Evolutionary conservation across 495 filamentous ascomycete genomes (phyloP).

Genomic region (Penicillium taxi): DNA sequence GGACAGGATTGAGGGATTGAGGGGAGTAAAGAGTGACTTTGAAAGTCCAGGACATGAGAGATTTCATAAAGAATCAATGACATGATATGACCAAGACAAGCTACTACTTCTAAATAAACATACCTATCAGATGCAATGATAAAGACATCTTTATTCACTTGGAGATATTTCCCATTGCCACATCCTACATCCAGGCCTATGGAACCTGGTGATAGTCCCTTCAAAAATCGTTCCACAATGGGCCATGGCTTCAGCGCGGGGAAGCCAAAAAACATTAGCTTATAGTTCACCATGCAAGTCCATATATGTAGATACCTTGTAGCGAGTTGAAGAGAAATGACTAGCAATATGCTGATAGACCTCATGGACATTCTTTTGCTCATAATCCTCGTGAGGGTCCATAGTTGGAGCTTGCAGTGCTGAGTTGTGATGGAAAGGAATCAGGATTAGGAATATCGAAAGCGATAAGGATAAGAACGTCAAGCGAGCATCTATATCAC

Average conservation of each 20-base stretch:
- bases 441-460: background rate
- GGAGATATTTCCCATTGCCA: slow-evolving; percentile 93
- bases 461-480: too few relatives aligned
- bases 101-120: slow-evolving; percentile 12
- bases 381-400: slow-evolving; percentile 48
- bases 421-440: background rate
- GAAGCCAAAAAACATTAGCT: too few relatives aligned
- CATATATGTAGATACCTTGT: slow-evolving; percentile 59
- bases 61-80: slow-evolving; percentile 7
- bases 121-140: slow-evolving; percentile 85
- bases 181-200: slow-evolving; percentile 83
- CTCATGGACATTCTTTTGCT: slow-evolving; percentile 77
- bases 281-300: too few relatives aligned
- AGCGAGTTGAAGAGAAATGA: slow-evolving; percentile 90
- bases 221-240: slow-evolving; percentile 74
- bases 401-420: slow-evolving; percentile 3
- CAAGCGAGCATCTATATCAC: slow-evolving; percentile 5
- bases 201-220: slow-evolving; percentile 56
- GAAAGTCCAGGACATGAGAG: slow-evolving; percentile 5
- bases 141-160: slow-evolving; percentile 68
- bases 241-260: slow-evolving; percentile 80
- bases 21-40: too few relatives aligned
- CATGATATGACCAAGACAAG: slow-evolving; percentile 3
- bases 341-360: slow-evolving; percentile 92
- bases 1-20: too few relatives aligned